Evolutionary conservation across 2,329 filamentous ascomycete species (phyloP).

Genomic region (Fusarium oligoseptatum): DNA sequence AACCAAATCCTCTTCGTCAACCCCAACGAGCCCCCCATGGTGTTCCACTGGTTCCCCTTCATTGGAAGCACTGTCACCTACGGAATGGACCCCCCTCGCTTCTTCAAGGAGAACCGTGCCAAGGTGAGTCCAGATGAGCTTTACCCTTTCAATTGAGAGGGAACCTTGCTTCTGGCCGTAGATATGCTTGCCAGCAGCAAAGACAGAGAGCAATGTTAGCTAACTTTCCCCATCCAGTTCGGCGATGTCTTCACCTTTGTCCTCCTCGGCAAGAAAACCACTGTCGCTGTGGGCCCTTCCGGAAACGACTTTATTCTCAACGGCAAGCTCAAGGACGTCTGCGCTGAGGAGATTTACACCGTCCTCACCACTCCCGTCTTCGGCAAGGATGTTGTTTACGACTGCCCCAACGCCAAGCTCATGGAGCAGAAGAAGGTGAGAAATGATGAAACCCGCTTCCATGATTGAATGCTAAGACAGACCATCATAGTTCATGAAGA

Average conservation of each 20-base stretch:
- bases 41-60: conserved; percentile 86
- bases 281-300: conserved; percentile 83
- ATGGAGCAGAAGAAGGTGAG: conserved; percentile 96
- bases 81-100: conserved; percentile 92
- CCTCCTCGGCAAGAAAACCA: conserved; percentile 89
- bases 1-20: conserved; percentile 86
- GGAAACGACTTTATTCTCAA: conserved; percentile 95
- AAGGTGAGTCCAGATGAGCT: conserved; percentile 69
- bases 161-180: not conserved
- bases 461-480: conserved; percentile 28
- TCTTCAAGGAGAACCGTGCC: conserved; percentile 81
- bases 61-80: conserved; percentile 94
- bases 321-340: conserved; percentile 89
- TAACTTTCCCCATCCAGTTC: conserved; percentile 65
- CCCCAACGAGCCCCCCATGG: conserved; percentile 82
- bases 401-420: conserved; percentile 90
- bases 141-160: not conserved
- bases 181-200: not conserved
- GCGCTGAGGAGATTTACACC: conserved; percentile 90
- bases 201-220: conserved; percentile 3
- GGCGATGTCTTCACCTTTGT: conserved; percentile 93
- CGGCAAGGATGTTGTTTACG: conserved; percentile 88
- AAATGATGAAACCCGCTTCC: not conserved
- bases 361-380: conserved; percentile 81
- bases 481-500: conserved; percentile 78